Evolutionary conservation across 768 basidiomycete genomes (phyloP), one percentile per base, ranked within the genome.

Genomic region (Naematelia encephala): DNA sequence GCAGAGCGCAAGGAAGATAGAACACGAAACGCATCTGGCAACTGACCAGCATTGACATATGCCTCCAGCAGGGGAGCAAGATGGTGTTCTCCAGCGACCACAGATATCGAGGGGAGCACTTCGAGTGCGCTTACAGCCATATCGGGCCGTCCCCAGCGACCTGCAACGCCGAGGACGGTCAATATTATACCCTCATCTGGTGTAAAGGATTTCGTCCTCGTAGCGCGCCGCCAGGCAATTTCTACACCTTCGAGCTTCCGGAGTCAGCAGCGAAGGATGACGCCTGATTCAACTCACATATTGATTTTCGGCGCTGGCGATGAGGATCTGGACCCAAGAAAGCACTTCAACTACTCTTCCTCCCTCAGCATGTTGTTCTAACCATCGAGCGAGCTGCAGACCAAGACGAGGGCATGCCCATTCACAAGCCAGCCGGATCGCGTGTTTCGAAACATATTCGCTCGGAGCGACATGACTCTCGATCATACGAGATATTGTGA

Each of bases 151-250:
- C 88, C 89, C 61, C 83, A 80, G 10, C 89, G 85, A 44, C 83
- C 88, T 14, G 88, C 88, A 1, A 87, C 84, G 62, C 87, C 81
- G 39, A 92, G 82, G 22, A 90, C 84, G 22, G 82, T 80, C 14
- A 86, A 64, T 64, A 86, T 86, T 25, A 86, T 74, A 0, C 90
- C 90, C 78, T 92, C 89, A 63, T 88, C 86, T 0, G 87, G 88
- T 2, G 79, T 78, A 45, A 87, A 67, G 51, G 80, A 79, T 21
- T 84, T 73, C 13, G 81, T 79, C 16, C 82, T 74, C 1, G 86
- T 83, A 27, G 84, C 78, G 28, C 81, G 81, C 10, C 82, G 67
- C 90, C 89, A 92, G 45, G 83, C 84, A 49, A 74, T 68, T 25
- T 79, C 58, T 3, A 87, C 84, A 19, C 90, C 91, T 12, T 88